phyloP scores from a whole-genome alignment of 495 filamentous ascomycete species.

The Trichodelitschia bisporula region DNA sequence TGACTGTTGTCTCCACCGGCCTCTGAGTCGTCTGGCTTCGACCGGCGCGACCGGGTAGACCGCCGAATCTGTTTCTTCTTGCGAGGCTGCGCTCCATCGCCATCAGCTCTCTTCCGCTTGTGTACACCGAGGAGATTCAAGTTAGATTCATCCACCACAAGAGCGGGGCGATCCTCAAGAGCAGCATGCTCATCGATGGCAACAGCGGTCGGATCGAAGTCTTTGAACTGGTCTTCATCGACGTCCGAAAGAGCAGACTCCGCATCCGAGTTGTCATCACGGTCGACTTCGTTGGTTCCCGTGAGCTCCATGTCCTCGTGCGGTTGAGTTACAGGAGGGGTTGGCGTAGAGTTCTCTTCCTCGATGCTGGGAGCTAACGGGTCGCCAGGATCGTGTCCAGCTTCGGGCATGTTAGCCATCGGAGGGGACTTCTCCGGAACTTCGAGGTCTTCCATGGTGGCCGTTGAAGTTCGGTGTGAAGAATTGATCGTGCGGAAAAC shows the following conservation, averaged over 20 bases:
- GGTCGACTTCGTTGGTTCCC: conserved; percentile 21
- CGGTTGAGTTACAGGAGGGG: conserved; percentile 15
- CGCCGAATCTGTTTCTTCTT: conserved; percentile 45
- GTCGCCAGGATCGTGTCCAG: conserved; percentile 19
- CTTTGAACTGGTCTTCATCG: conserved; percentile 79
- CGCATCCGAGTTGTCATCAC: conserved; percentile 23
- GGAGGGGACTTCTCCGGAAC: too few relatives aligned
- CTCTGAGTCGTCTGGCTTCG: too few relatives aligned
- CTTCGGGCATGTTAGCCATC: conserved; percentile 16
- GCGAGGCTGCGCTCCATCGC: conserved; percentile 33
- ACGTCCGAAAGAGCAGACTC: conserved; percentile 46
- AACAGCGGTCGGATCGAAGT: conserved; percentile 62
- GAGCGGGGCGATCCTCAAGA: conserved; percentile 49
- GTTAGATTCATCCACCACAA: conserved; percentile 74
- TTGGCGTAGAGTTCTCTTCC: conserved; percentile 19
- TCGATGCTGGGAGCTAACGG: conserved; percentile 18
- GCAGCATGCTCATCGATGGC: conserved; percentile 26
- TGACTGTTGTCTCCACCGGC: too few relatives aligned
- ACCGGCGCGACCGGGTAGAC: too few relatives aligned
- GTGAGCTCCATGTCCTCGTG: conserved; percentile 17
- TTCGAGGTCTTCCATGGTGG: neutral
- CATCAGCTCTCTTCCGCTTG: conserved; percentile 56
- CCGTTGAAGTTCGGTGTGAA: too few relatives aligned
- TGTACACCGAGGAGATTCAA: conserved; percentile 42
- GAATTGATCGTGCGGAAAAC: too few relatives aligned